phyloP scores from a whole-genome alignment of 139 green algal genomes.

The Axilococcus clingmanii region DNA sequence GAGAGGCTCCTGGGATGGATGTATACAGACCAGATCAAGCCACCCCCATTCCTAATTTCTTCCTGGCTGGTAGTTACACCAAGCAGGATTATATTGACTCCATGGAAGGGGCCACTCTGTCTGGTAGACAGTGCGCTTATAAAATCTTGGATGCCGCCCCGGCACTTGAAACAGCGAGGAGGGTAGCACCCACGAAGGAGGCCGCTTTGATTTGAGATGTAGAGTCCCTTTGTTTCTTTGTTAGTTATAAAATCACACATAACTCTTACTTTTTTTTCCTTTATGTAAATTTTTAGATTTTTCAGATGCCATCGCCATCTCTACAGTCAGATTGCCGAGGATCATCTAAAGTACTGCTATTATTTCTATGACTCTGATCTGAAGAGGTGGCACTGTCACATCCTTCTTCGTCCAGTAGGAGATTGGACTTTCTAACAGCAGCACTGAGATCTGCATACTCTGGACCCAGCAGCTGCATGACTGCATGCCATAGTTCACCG shows the following conservation, averaged over 20 bases:
- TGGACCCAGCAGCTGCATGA: slow-evolving; percentile 22
- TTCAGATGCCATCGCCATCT: too few species aligned
- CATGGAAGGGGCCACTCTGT: slow-evolving; percentile 96
- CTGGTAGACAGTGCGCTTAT: slow-evolving; percentile 50
- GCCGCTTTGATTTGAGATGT: neutral
- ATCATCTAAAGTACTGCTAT: too few species aligned
- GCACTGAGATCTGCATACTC: slow-evolving; percentile 18
- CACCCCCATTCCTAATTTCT: slow-evolving; percentile 91
- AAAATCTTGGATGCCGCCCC: slow-evolving; percentile 38
- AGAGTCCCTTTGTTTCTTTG: too few species aligned
- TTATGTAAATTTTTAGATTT: slow-evolving; percentile 3
- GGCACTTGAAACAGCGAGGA: slow-evolving; percentile 11
- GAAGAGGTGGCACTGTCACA: too few species aligned
- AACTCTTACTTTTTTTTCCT: neutral
- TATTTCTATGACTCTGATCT: too few species aligned
- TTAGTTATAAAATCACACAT: too few species aligned
- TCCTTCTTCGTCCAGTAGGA: too few species aligned
- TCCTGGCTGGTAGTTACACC: slow-evolving; percentile 89
- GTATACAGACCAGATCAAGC: slow-evolving; percentile 65
- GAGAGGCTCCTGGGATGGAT: slow-evolving; percentile 82
- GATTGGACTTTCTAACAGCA: slow-evolving; percentile 14
- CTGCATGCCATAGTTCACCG: slow-evolving; percentile 6
- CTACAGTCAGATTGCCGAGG: too few species aligned
- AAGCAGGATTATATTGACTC: slow-evolving; percentile 97
- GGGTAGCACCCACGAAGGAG: neutral